Base-by-base conservation (phyloP, 2,329 filamentous ascomycete species). In the Fusarium kyushuense region DNA sequence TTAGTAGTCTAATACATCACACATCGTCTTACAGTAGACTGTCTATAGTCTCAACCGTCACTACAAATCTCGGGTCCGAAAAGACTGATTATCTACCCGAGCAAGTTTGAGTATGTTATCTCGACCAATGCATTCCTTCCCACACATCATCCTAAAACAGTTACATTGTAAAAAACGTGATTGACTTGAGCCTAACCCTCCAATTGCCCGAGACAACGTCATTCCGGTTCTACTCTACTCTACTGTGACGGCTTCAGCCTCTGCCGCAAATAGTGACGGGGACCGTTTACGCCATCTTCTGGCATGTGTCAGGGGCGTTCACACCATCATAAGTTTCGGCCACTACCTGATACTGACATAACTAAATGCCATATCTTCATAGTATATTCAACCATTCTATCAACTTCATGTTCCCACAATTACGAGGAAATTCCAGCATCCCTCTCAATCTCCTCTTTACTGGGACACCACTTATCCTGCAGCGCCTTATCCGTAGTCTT, bases 401-500 rank as follows among this genome's bases (percentile, higher is more conserved):
- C 16, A n/a, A 35, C 1, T 7, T 35, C 7, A 3, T 9, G 5
- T 8, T 29, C 25, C 8, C 5, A 19, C 11, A 6, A 19, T 23
- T 17, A 73, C 0, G 51, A 49, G 11, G 58, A 54, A 16, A 75
- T 71, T 0, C 74, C 74, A 12, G 80, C 81, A 42, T 83, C 81
- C 58, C 74, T 78, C 70, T 86, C 84, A 58, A 86, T 80, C 30
- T 82, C 75, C 41, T 84, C 82, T 71, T 81, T 80, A 47, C 77
- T 80, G 0, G 81, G 82, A 25, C 75, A 83, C 84, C 84, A 87
- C 70, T 83, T 85, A 38, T 86, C 79, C 76, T 86, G 84, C 5
- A 87, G 76, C 2, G 67, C 64, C 75, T 80, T 80, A 53, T 87
- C 82, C 5, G 85, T 74, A 2, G 76, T 76, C 55, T 77, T 74